These are phyloP conservation scores for Trichopus zeylanicus DNA, from an alignment of 116 monocot genomes.

Conservation along the genomic window DNA sequence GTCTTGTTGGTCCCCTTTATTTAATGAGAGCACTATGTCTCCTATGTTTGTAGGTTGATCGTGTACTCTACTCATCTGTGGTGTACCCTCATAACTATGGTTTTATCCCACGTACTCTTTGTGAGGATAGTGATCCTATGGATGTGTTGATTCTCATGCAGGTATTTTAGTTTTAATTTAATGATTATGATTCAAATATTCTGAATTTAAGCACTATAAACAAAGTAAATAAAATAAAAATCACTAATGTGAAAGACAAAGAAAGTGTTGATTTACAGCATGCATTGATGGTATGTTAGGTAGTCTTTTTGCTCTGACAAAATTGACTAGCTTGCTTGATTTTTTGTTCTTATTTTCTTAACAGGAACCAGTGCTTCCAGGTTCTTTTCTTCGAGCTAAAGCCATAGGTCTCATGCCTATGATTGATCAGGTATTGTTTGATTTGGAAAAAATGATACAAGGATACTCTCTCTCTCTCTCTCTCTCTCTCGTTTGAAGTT, in stretches of 20 bases:
- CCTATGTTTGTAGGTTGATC: constrained; percentile 54
- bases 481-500: too few species aligned
- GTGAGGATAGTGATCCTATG: constrained; percentile 7
- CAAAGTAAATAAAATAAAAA: too few species aligned
- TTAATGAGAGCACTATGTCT: background rate
- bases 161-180: constrained; percentile 26
- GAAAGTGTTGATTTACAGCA: too few species aligned
- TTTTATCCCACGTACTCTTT: too few species aligned
- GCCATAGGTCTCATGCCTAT: constrained; percentile 16
- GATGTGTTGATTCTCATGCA: constrained; percentile 96
- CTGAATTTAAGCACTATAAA: too few species aligned
- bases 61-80: constrained; percentile 79
- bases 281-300: too few species aligned
- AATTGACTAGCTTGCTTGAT: too few species aligned
- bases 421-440: constrained; percentile 16
- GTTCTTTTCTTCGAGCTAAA: constrained; percentile 89
- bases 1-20: background rate
- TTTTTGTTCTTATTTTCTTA: background rate
- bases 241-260: too few species aligned
- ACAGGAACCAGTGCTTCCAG: constrained; percentile 91
- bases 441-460: too few species aligned
- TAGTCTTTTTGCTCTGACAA: too few species aligned
- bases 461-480: too few species aligned
- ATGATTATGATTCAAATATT: too few species aligned
- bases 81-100: constrained; percentile 50